Evolutionary conservation across 2,329 filamentous ascomycete species (phyloP).

Genomic region (Diaporthe eres): DNA sequence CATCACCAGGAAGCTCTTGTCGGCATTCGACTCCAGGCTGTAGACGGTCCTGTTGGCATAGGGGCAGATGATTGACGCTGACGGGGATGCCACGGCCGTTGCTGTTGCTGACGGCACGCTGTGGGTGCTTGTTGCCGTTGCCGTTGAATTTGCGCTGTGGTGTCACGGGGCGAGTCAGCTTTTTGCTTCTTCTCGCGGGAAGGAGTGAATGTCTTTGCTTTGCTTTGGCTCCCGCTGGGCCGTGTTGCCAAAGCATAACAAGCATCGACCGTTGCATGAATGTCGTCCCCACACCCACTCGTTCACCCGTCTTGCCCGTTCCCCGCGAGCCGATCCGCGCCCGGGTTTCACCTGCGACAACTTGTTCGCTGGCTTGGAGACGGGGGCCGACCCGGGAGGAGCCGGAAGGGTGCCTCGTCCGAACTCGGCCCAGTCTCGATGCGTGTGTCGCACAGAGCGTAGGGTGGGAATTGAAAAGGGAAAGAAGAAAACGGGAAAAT

Average conservation of each 20-base stretch:
- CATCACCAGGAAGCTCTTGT: slow-evolving; percentile 49
- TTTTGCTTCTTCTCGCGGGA: background rate
- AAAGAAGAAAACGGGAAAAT: background rate
- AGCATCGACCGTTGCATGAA: slow-evolving; percentile 13
- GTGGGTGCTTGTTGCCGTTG: slow-evolving; percentile 25
- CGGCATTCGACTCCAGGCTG: slow-evolving; percentile 35
- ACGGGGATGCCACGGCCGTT: slow-evolving; percentile 29
- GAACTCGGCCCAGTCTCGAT: background rate
- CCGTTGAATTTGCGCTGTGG: slow-evolving; percentile 1
- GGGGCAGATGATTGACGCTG: slow-evolving; percentile 48
- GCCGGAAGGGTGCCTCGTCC: background rate
- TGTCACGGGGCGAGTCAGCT: background rate
- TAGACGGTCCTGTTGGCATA: slow-evolving; percentile 53
- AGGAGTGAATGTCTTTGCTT: background rate
- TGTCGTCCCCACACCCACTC: background rate
- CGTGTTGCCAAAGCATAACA: slow-evolving; percentile 1
- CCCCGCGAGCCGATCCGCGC: slow-evolving; percentile 23
- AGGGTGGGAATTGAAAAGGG: background rate
- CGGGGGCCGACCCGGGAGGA: background rate
- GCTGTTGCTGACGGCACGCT: slow-evolving; percentile 40
- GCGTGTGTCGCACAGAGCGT: background rate
- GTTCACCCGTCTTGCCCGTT: background rate
- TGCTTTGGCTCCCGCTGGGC: background rate
- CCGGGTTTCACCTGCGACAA: slow-evolving; percentile 20
- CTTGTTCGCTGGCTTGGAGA: background rate